Evolutionary conservation across 805 yeast genomes (phyloP).

Genomic region (Metschnikowia proteae): DNA sequence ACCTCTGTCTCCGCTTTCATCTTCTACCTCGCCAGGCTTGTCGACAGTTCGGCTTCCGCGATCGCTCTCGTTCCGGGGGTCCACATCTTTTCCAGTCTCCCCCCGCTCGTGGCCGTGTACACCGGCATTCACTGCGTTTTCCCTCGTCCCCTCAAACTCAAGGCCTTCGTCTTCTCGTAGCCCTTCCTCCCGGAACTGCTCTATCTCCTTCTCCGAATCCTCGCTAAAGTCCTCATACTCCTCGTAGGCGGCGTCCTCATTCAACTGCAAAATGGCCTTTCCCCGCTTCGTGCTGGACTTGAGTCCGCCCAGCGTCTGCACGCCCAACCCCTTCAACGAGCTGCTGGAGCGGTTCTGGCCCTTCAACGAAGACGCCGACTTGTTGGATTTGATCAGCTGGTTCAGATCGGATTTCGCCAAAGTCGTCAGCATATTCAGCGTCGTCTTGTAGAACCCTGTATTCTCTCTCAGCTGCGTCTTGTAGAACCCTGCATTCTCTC

Average conservation of each 20-base stretch:
- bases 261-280: slow-evolving; percentile 36
- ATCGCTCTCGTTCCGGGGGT: too few relatives aligned
- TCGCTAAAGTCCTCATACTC: slow-evolving; percentile 36
- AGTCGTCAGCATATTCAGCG: slow-evolving; percentile 10
- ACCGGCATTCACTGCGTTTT: slow-evolving; percentile 14
- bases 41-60: too few relatives aligned
- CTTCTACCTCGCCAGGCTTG: neutral
- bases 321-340: slow-evolving; percentile 8
- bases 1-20: neutral
- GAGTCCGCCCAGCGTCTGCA: slow-evolving; percentile 23
- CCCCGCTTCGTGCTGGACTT: slow-evolving; percentile 37
- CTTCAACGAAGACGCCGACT: slow-evolving; percentile 33
- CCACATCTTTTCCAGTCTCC: neutral
- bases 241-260: slow-evolving; percentile 34
- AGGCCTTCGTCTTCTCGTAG: neutral
- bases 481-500: slow-evolving; percentile 12
- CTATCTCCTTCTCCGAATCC: slow-evolving; percentile 14
- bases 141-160: too few relatives aligned
- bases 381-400: slow-evolving; percentile 25
- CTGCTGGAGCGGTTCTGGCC: slow-evolving; percentile 18
- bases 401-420: slow-evolving; percentile 15
- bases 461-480: slow-evolving; percentile 16
- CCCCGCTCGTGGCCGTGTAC: slow-evolving; percentile 23
- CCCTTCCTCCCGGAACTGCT: neutral
- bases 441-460: slow-evolving; percentile 13